These are phyloP conservation scores for Trametes polyzona DNA, from an alignment of 1,284 basidiomycete species.

Conservation along the genomic window DNA sequence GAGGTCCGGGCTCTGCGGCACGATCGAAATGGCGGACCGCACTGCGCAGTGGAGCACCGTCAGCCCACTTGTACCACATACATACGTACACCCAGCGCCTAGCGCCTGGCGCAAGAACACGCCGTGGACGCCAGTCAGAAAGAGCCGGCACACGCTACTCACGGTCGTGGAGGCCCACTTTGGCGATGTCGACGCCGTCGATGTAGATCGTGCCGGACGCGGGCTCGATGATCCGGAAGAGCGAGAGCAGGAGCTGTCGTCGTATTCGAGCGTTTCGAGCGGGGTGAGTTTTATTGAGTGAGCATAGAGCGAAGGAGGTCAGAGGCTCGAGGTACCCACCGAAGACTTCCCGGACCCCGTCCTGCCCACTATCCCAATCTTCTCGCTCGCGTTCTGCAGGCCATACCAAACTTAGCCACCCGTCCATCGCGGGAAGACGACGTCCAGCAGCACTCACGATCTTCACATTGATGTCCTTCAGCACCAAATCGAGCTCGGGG, in stretches of 20 bases:
- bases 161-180: slow-evolving; percentile 83
- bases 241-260: slow-evolving; percentile 60
- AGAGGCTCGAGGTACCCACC: slow-evolving; percentile 49
- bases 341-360: slow-evolving; percentile 95
- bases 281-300: background rate
- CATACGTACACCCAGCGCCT: too few relatives aligned
- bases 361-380: slow-evolving; percentile 85
- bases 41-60: slow-evolving; percentile 43
- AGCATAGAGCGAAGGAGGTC: background rate
- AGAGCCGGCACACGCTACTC: slow-evolving; percentile 35
- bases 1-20: slow-evolving; percentile 83
- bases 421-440: too few relatives aligned
- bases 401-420: too few relatives aligned
- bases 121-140: background rate
- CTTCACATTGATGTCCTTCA: slow-evolving; percentile 74
- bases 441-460: slow-evolving; percentile 64
- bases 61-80: background rate
- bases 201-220: slow-evolving; percentile 79
- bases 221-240: slow-evolving; percentile 88
- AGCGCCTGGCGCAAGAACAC: background rate
- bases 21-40: slow-evolving; percentile 82
- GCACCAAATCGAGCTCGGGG: slow-evolving; percentile 76
- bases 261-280: too few relatives aligned
- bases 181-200: slow-evolving; percentile 84
- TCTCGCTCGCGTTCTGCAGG: slow-evolving; percentile 70